phyloP scores from a whole-genome alignment of 352 stramenopile genomes.

The Phytopythium boreale region DNA sequence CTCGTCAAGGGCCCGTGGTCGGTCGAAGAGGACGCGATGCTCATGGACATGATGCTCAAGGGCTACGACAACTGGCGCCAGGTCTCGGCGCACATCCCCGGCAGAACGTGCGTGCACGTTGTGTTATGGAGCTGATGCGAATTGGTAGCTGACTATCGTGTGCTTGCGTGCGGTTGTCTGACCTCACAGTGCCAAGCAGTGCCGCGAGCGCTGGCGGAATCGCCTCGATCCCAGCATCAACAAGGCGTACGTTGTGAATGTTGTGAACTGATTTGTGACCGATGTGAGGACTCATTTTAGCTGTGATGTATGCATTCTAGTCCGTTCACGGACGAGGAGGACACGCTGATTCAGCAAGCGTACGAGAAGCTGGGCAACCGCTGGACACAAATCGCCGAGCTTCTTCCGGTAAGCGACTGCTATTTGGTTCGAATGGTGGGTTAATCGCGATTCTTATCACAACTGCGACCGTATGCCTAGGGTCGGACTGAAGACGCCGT shows the following conservation, averaged over 20 bases:
- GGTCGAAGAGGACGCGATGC: constrained; percentile 86
- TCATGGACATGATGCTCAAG: constrained; percentile 84
- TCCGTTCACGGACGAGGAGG: constrained; percentile 64
- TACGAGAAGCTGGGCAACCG: constrained; percentile 84
- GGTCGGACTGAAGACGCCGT: constrained; percentile 78
- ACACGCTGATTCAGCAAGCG: constrained; percentile 69
- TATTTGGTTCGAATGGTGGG: neutral
- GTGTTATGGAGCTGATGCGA: neutral
- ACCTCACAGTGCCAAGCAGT: constrained; percentile 89
- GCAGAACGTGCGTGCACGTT: constrained; percentile 43
- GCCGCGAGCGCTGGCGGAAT: constrained; percentile 95
- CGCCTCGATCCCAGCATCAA: constrained; percentile 94
- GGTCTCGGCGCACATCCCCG: constrained; percentile 64
- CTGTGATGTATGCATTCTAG: constrained; percentile 14
- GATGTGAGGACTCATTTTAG: neutral
- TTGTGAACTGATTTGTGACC: neutral
- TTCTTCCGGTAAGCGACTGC: constrained; percentile 45
- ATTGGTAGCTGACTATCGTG: neutral
- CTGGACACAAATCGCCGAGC: constrained; percentile 85
- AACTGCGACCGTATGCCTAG: constrained; percentile 11
- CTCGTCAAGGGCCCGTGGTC: constrained; percentile 92
- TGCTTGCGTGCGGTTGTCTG: neutral
- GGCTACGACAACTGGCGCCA: constrained; percentile 74
- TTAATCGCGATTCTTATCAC: neutral
- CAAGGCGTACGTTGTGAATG: constrained; percentile 49